phyloP scores from a whole-genome alignment of 768 basidiomycete genomes.

The Kwoniella mangroviensis region DNA sequence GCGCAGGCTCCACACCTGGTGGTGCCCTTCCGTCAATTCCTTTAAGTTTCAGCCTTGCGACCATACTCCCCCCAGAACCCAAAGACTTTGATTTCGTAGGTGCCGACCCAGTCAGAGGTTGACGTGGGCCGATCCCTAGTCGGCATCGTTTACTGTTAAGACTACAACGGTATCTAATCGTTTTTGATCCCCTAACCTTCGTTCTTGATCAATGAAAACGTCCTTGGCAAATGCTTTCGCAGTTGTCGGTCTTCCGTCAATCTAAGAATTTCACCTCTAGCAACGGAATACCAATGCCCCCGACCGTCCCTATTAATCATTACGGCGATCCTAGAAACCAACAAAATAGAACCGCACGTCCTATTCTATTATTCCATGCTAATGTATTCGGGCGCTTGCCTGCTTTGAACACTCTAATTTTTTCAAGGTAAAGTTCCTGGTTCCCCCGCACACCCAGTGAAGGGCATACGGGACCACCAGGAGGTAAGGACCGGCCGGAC shows the following conservation, averaged over 20 bases:
- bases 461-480: constrained; percentile 73
- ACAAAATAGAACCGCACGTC: constrained; percentile 80
- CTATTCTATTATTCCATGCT: constrained; percentile 84
- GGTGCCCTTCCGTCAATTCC: constrained; percentile 83
- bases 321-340: constrained; percentile 80
- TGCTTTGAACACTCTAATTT: constrained; percentile 84
- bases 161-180: constrained; percentile 82
- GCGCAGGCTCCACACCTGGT: constrained; percentile 78
- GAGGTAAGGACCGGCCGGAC: constrained; percentile 70
- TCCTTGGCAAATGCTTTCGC: constrained; percentile 85
- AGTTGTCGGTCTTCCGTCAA: constrained; percentile 77
- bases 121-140: constrained; percentile 75
- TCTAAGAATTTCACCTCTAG: constrained; percentile 88
- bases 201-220: constrained; percentile 85
- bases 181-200: constrained; percentile 84
- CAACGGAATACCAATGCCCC: constrained; percentile 80
- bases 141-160: constrained; percentile 83
- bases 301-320: constrained; percentile 81
- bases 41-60: constrained; percentile 78
- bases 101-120: constrained; percentile 74
- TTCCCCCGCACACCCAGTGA: constrained; percentile 72
- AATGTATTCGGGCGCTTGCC: constrained; percentile 77
- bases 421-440: constrained; percentile 81
- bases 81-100: constrained; percentile 88
- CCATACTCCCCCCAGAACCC: constrained; percentile 80